phyloP scores from a whole-genome alignment of 768 basidiomycete species.

The Dendrothele bispora region DNA sequence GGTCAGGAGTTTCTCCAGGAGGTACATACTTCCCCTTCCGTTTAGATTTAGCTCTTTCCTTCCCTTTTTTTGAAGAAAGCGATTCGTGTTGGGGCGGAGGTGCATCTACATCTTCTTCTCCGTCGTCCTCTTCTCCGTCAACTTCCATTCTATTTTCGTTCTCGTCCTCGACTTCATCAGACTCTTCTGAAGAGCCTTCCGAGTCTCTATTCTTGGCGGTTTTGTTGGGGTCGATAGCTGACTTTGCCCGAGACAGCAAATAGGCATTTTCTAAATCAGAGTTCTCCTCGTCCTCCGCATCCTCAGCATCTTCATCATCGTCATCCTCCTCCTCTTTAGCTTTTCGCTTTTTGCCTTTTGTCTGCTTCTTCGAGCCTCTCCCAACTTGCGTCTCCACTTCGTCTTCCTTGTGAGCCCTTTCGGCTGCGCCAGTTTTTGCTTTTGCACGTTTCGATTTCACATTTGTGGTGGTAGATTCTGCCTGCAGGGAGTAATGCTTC shows the following conservation, averaged over 20 bases:
- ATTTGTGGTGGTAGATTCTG: neutral
- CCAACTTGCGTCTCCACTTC: neutral
- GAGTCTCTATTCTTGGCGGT: constrained; percentile 7
- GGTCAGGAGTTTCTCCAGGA: constrained; percentile 67
- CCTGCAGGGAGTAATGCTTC: too few species aligned
- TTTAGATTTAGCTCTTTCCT: constrained; percentile 16
- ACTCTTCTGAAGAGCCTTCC: constrained; percentile 2
- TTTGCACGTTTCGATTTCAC: neutral
- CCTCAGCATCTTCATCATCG: constrained; percentile 29
- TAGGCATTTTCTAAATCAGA: constrained; percentile 4
- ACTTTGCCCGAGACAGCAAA: constrained; percentile 3
- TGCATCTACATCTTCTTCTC: constrained; percentile 31
- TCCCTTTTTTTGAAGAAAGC: constrained; percentile 34
- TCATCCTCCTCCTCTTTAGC: constrained; percentile 4
- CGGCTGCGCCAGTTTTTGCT: neutral
- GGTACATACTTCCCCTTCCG: constrained; percentile 54
- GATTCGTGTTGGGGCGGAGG: constrained; percentile 66
- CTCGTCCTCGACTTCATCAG: neutral
- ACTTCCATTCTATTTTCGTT: too few species aligned
- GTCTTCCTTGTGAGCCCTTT: neutral
- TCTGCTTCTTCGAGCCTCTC: too few species aligned
- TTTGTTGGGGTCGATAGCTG: constrained; percentile 10
- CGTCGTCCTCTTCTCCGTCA: constrained; percentile 19
- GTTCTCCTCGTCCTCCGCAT: constrained; percentile 11
- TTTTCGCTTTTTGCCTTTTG: neutral